Evolutionary conservation across 495 filamentous ascomycete species (phyloP).

Genomic region (Xylaria intraflava): DNA sequence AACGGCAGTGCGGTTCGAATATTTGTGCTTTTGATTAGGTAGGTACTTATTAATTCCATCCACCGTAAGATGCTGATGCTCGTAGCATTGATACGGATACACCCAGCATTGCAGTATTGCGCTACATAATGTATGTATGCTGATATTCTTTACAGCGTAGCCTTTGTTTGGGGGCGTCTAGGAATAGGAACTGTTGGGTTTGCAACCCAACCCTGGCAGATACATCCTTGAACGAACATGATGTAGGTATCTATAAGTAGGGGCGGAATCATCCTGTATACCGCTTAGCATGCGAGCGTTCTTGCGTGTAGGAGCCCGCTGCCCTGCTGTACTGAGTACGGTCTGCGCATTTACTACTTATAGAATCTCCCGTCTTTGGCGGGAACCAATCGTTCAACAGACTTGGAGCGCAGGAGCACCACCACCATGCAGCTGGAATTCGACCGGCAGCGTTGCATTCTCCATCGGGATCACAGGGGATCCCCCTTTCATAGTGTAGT

Average conservation of each 20-base stretch:
- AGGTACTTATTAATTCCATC: too few species aligned
- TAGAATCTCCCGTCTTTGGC: background rate
- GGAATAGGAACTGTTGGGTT: constrained; percentile 3
- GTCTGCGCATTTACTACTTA: background rate
- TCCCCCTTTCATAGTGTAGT: too few species aligned
- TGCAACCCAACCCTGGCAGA: background rate
- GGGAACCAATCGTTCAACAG: constrained; percentile 1
- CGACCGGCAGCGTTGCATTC: constrained; percentile 5
- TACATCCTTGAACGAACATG: background rate
- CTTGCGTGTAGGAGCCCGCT: background rate
- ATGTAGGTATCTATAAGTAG: background rate
- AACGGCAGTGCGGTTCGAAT: too few species aligned
- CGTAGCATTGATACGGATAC: background rate
- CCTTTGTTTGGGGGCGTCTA: background rate
- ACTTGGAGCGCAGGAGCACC: background rate
- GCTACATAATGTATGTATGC: background rate
- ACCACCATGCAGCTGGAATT: constrained; percentile 5
- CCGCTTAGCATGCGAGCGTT: background rate
- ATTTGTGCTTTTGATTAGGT: too few species aligned
- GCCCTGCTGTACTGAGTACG: background rate
- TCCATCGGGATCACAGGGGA: background rate
- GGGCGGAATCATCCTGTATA: too few species aligned
- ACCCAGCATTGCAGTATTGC: too few species aligned
- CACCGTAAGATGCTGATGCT: background rate
- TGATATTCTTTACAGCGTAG: background rate